phyloP scores from a whole-genome alignment of 2,329 filamentous ascomycete species.

The Monosporascus sp. region DNA sequence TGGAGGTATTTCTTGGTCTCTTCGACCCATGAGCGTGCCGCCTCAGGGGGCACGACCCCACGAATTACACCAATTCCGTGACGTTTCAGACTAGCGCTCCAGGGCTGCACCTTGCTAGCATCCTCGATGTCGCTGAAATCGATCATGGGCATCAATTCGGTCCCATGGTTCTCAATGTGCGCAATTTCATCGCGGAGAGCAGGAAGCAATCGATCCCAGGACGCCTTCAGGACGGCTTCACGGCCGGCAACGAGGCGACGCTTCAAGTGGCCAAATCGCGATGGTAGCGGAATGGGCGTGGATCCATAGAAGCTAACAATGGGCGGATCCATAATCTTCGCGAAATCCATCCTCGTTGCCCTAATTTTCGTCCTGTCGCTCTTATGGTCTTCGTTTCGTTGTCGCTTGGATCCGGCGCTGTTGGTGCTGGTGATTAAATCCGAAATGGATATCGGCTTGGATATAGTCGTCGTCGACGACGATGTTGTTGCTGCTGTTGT shows the following conservation, averaged over 20 bases:
- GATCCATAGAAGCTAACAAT: conserved; percentile 53
- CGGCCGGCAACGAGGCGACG: conserved; percentile 47
- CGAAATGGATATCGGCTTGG: conserved; percentile 6
- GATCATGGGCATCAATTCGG: conserved; percentile 50
- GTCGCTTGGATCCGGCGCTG: conserved; percentile 22
- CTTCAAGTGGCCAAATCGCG: conserved; percentile 53
- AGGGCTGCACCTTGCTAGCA: conserved; percentile 44
- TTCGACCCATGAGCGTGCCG: conserved; percentile 53
- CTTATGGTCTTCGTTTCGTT: conserved; percentile 23
- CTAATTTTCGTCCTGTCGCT: conserved; percentile 26
- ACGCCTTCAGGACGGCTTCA: conserved; percentile 48
- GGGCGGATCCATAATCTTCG: conserved; percentile 40
- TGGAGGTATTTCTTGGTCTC: conserved; percentile 55
- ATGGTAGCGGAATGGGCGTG: conserved; percentile 52
- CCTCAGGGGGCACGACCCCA: conserved; percentile 52
- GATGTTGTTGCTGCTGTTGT: conserved; percentile 5
- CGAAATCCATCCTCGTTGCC: conserved; percentile 19
- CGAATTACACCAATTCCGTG: conserved; percentile 62
- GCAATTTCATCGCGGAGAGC: conserved; percentile 47
- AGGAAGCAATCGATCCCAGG: conserved; percentile 48
- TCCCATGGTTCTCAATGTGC: conserved; percentile 44
- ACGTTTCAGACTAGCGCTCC: conserved; percentile 52
- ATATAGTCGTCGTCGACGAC: conserved; percentile 3
- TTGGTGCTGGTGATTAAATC: conserved; percentile 4
- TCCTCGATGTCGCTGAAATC: conserved; percentile 46